These are phyloP conservation scores for Dorcoceras hygrometricum DNA, from an alignment of 257 asterid genomes.

Conservation along the genomic window DNA sequence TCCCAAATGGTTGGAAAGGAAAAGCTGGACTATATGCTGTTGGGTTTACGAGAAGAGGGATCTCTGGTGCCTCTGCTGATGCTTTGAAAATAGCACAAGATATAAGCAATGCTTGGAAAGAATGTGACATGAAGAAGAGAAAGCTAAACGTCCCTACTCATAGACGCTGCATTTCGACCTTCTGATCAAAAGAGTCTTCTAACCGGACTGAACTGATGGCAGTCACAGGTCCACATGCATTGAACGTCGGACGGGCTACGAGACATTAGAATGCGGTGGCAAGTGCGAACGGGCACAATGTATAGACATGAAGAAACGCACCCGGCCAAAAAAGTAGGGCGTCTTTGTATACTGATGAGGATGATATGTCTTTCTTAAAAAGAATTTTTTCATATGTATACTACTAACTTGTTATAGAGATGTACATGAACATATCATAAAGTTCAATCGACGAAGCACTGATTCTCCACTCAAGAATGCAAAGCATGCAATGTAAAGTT, in stretches of 20 bases:
- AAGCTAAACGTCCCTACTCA: constrained; percentile 73
- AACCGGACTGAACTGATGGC: not conserved
- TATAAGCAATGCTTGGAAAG: constrained; percentile 68
- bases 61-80: constrained; percentile 81
- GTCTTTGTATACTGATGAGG: constrained; percentile 46
- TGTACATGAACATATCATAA: constrained; percentile 35
- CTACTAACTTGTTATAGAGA: constrained; percentile 23
- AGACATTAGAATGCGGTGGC: not conserved
- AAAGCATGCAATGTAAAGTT: too few relatives aligned
- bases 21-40: constrained; percentile 72
- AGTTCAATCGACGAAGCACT: constrained; percentile 20
- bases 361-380: constrained; percentile 52
- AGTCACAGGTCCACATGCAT: not conserved
- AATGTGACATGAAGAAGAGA: constrained; percentile 58
- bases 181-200: constrained; percentile 29
- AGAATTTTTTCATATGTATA: constrained; percentile 20
- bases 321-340: constrained; percentile 44
- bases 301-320: constrained; percentile 16
- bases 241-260: not conserved
- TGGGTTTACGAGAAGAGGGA: constrained; percentile 91
- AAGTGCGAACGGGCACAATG: not conserved
- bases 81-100: constrained; percentile 70
- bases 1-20: constrained; percentile 86
- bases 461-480: not conserved
- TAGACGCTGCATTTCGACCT: constrained; percentile 73